These are phyloP conservation scores for Boletus coccyginus DNA, from an alignment of 768 basidiomycete genomes.

Conservation along the genomic window DNA sequence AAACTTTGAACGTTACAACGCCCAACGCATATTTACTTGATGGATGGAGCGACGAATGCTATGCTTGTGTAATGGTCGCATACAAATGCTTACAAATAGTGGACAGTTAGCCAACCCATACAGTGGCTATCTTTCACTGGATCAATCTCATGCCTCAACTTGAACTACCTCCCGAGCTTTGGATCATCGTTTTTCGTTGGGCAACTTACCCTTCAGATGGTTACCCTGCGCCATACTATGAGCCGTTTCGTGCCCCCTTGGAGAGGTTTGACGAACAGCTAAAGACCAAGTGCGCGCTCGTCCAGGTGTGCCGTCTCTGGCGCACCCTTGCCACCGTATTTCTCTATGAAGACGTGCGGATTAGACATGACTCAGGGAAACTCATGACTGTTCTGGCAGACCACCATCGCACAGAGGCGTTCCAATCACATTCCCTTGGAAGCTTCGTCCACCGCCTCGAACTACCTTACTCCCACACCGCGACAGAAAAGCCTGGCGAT, in stretches of 20 bases:
- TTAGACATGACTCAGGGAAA: constrained; percentile 32
- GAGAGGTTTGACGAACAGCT: constrained; percentile 31
- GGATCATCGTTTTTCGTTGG: constrained; percentile 50
- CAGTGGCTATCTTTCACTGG: too few relatives aligned
- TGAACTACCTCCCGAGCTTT: constrained; percentile 50
- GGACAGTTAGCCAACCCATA: too few relatives aligned
- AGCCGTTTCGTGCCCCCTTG: constrained; percentile 44
- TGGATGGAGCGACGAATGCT: too few relatives aligned
- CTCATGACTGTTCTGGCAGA: constrained; percentile 34
- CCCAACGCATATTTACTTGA: too few relatives aligned
- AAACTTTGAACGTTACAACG: too few relatives aligned
- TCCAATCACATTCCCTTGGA: constrained; percentile 23
- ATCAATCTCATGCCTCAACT: too few relatives aligned
- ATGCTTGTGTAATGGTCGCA: too few relatives aligned
- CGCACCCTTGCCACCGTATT: constrained; percentile 41
- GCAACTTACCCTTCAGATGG: constrained; percentile 32
- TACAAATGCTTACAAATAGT: too few relatives aligned
- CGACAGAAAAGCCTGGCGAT: constrained; percentile 32
- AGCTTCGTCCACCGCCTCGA: constrained; percentile 52
- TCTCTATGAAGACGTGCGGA: constrained; percentile 53
- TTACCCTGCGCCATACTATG: constrained; percentile 35
- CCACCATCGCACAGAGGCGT: background rate
- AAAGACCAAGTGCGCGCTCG: constrained; percentile 39
- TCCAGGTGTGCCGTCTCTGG: constrained; percentile 60
- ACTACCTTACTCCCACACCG: constrained; percentile 56